phyloP scores from a whole-genome alignment of 768 basidiomycete species.

The Leccinum uliginosum region DNA sequence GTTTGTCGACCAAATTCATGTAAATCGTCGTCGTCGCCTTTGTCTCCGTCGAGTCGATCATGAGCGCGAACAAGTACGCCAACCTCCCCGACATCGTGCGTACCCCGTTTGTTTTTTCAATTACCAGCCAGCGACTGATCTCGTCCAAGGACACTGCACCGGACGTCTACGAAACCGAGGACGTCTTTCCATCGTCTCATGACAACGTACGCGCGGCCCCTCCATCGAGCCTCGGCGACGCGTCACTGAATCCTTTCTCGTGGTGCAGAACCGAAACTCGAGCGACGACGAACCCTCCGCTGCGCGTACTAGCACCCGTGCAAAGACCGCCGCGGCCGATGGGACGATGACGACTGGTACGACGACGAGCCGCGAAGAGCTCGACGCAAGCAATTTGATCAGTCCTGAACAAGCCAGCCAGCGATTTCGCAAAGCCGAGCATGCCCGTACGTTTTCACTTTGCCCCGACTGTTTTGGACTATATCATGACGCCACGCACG shows the following conservation, averaged over 20 bases:
- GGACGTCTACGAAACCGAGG: conserved; percentile 91
- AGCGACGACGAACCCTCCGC: conserved; percentile 60
- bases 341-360: conserved; percentile 26
- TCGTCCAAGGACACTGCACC: conserved; percentile 74
- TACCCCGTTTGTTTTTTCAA: conserved; percentile 11
- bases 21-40: no score
- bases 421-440: conserved; percentile 70
- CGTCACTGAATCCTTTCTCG: conserved; percentile 7
- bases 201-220: conserved; percentile 43
- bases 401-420: conserved; percentile 63
- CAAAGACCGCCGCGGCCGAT: conserved; percentile 26
- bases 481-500: neutral
- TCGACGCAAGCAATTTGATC: conserved; percentile 64
- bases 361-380: conserved; percentile 50
- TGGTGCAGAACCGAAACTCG: conserved; percentile 51
- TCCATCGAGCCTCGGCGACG: neutral
- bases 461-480: neutral
- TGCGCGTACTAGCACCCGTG: conserved; percentile 32
- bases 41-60: conserved; percentile 24
- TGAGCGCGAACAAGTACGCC: conserved; percentile 78
- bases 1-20: neutral
- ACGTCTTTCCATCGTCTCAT: conserved; percentile 54
- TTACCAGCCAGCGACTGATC: neutral
- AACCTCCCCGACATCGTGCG: conserved; percentile 89
- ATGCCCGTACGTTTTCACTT: conserved; percentile 39